phyloP scores from a whole-genome alignment of 2,329 filamentous ascomycete genomes.

The Trichoderma breve region DNA sequence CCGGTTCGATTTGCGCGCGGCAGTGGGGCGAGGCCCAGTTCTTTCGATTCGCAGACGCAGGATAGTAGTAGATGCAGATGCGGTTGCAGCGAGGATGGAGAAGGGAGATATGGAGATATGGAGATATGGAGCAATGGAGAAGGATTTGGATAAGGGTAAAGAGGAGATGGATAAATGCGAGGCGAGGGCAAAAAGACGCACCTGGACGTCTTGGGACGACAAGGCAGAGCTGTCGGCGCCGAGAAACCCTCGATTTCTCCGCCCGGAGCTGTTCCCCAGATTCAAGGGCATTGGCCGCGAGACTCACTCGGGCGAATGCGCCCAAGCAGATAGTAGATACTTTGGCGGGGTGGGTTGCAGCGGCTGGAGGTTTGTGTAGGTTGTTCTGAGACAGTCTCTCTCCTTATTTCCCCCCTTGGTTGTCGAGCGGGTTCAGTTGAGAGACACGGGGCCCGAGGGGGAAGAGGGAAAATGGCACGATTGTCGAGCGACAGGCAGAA shows the following conservation, averaged over 20 bases:
- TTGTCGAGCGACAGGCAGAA: background rate
- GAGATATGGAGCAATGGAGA: background rate
- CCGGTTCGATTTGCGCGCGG: background rate
- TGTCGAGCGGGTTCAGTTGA: background rate
- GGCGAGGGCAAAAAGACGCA: conserved; percentile 27
- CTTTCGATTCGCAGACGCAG: background rate
- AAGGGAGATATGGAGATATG: background rate
- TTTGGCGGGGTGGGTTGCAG: background rate
- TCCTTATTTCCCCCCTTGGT: background rate
- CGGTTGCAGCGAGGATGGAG: conserved; percentile 14
- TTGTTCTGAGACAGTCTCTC: conserved; percentile 1
- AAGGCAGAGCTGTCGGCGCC: conserved; percentile 52
- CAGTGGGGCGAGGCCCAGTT: conserved; percentile 3
- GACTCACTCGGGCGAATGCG: conserved; percentile 2
- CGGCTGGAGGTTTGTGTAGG: background rate
- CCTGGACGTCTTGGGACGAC: conserved; percentile 48
- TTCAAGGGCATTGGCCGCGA: conserved; percentile 33
- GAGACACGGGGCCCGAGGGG: background rate
- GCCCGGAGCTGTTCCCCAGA: conserved; percentile 28
- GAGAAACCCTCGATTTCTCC: conserved; percentile 50
- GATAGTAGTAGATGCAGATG: background rate
- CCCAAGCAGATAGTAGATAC: background rate
- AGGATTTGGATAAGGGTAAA: background rate
- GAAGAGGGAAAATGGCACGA: background rate
- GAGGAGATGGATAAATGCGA: background rate